Evolutionary conservation across 2,329 filamentous ascomycete species (phyloP), one percentile per base, ranked within the genome.

Genomic region (Xylariaceae sp.): DNA sequence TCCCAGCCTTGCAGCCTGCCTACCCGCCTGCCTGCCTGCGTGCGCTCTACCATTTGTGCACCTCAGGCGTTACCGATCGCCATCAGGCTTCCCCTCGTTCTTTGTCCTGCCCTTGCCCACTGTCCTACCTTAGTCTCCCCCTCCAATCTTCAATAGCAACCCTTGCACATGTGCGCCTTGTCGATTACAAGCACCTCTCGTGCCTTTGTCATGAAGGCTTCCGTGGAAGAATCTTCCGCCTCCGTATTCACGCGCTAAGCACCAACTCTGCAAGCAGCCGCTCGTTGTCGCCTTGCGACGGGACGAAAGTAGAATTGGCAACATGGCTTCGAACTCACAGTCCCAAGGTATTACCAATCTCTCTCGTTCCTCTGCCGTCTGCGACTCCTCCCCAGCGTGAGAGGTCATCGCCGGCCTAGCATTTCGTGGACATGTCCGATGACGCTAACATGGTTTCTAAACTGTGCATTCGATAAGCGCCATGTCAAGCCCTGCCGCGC

Each of bases 121-220:
- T n/a, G n/a, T n/a, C n/a, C n/a, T n/a, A n/a, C n/a, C n/a, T n/a
- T n/a, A n/a, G n/a, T n/a, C n/a, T n/a, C n/a, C n/a, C n/a, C n/a
- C n/a, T n/a, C n/a, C n/a, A n/a, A n/a, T n/a, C n/a, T n/a, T n/a
- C n/a, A n/a, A n/a, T n/a, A n/a, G n/a, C n/a, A n/a, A n/a, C n/a
- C n/a, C 33, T 56, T 32, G 53, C 52, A 43, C 51, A 59, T 54
- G 53, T 49, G 57, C 43, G 50, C 50, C 50, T 49, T 32, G 24
- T 24, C 47, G 20, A 33, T 24, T 41, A 42, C 26, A 37, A 46
- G 37, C 53, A 41, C 18, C 29, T 51, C 45, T 54, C 41, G 24
- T 18, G 50, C 50, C 50, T 53, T 42, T 42, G 53, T 42, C 53
- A 48, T 54, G 50, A 50, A 44, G 42, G 53, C 41, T 53, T 37